Evolutionary conservation across 2,329 filamentous ascomycete genomes (phyloP).

Genomic region (Harringtonia aguacate): DNA sequence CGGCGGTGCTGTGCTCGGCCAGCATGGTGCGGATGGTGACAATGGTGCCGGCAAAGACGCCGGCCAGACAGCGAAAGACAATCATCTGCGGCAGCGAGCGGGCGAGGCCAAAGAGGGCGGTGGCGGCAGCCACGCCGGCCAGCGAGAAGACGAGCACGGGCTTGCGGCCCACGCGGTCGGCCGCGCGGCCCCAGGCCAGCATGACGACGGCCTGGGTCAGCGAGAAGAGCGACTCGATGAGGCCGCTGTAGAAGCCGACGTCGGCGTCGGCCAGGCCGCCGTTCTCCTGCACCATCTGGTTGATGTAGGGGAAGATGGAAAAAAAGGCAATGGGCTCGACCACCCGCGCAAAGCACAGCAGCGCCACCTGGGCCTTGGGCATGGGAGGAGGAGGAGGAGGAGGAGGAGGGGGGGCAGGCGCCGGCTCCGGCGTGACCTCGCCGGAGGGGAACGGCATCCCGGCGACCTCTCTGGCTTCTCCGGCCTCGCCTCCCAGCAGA

Average conservation of each 20-base stretch:
- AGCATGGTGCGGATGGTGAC: constrained; percentile 72
- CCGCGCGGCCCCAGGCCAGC: constrained; percentile 59
- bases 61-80: constrained; percentile 57
- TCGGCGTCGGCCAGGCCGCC: constrained; percentile 52
- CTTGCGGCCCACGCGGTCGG: constrained; percentile 37
- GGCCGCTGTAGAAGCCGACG: constrained; percentile 68
- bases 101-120: constrained; percentile 58
- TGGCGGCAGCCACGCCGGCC: constrained; percentile 49
- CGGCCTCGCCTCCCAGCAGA: no score
- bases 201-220: constrained; percentile 68
- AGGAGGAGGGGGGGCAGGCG: no score
- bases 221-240: constrained; percentile 67
- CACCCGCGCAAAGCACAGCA: constrained; percentile 63
- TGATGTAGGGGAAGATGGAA: constrained; percentile 71
- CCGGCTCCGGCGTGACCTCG: constrained; percentile 17
- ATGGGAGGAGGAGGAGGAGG: no score
- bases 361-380: constrained; percentile 53
- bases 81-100: constrained; percentile 64
- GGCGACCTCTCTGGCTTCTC: no score
- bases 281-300: constrained; percentile 61
- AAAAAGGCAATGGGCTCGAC: constrained; percentile 77
- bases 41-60: constrained; percentile 62
- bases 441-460: background rate
- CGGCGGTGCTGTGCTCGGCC: constrained; percentile 56
- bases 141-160: constrained; percentile 49